Evolutionary conservation across 306 rosid species (phyloP).

Genomic region (Casuarina equisetifolia): DNA sequence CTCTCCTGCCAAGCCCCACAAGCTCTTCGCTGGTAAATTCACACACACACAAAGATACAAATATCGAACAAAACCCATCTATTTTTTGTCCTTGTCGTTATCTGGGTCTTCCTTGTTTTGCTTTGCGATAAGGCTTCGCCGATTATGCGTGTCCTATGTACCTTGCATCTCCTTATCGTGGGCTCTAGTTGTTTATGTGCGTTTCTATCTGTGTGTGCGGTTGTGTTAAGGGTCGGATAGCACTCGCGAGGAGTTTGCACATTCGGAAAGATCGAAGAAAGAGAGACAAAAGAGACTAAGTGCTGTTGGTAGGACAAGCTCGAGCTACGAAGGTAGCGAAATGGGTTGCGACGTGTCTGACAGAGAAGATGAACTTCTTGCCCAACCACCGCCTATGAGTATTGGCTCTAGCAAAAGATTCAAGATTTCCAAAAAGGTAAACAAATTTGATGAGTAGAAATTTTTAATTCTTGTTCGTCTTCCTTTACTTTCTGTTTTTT

Average conservation of each 20-base stretch:
- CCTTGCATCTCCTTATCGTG: constrained; percentile 21
- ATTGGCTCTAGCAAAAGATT: constrained; percentile 35
- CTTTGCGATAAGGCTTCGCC: constrained; percentile 38
- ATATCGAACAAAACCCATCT: constrained; percentile 35
- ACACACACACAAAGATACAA: constrained; percentile 6
- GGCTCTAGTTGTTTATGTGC: constrained; percentile 1
- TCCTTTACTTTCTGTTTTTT: neutral
- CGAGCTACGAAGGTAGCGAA: constrained; percentile 30
- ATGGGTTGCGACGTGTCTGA: constrained; percentile 53
- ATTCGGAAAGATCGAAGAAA: constrained; percentile 55
- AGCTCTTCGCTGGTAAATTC: constrained; percentile 48
- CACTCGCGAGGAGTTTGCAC: constrained; percentile 30
- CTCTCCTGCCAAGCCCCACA: constrained; percentile 36
- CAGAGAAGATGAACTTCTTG: constrained; percentile 34
- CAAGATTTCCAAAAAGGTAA: constrained; percentile 52
- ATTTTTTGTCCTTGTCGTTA: constrained; percentile 37
- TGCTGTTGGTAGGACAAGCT: constrained; percentile 39
- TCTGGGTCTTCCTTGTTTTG: constrained; percentile 26
- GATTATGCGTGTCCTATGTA: constrained; percentile 43
- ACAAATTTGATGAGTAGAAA: neutral
- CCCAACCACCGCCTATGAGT: constrained; percentile 19
- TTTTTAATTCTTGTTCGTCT: neutral
- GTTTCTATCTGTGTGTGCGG: neutral
- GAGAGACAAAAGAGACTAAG: constrained; percentile 60
- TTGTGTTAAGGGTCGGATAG: constrained; percentile 26